Evolutionary conservation across 768 basidiomycete genomes (phyloP), one percentile per base, ranked within the genome.

Genomic region (Gloeophyllum trabeum): DNA sequence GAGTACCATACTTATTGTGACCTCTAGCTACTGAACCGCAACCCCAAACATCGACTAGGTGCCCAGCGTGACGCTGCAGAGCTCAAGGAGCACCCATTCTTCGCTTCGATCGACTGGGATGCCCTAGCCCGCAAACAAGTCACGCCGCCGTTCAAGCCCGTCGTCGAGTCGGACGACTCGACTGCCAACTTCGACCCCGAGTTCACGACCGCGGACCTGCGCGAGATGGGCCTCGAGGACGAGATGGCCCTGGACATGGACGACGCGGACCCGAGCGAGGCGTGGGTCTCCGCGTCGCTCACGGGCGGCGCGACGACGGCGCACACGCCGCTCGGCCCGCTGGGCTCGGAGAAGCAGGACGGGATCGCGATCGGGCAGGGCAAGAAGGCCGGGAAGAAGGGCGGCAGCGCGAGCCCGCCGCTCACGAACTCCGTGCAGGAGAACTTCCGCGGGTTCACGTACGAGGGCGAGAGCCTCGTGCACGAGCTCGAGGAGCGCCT

Each of bases 151-250:
- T 99, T 98, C 73, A 98, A 97, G 58, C 96, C 96, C 19, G 72
- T 84, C 46, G 96, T 99, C 48, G 93, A 97, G 62, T 94, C 90
- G 14, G 96, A 99, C 67, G 96, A 99, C 62, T 90, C 85, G 13
- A 91, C 90, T n/a, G 80, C 81, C 49, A 97, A 97, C 67, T 99
- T 99, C 56, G 96, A 99, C 59, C 89, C 91, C 22, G 92, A 97
- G 63, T 99, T 99, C 63, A 99, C 96, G 3, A 73, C 79, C 20
- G 84, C 89, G n/a, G 85, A 94, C 57, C 70, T 97, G 40, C 74
- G 80, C 13, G 79, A 88, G 47, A 73, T 76, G 46, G 83, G 71
- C 39, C 57, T 60, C 38, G 66, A 72, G 4, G 68, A 61, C 40
- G 50, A 61, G 38, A 58, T 71, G 28, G 70, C 55, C 40, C 51